phyloP scores from a whole-genome alignment of 345 rosid genomes.

The Brassica napus region Da-Ae NC_063436.1:4008501-4009000 shows the following conservation, averaged over 20 bases:
- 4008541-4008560: constrained; percentile 7
- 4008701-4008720: too few relatives aligned
- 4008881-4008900: background rate
- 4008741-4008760: too few relatives aligned
- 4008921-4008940: background rate
- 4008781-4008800: too few relatives aligned
- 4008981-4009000: constrained; percentile 69
- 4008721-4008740: too few relatives aligned
- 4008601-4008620: constrained; percentile 3
- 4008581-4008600: background rate
- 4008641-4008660: background rate
- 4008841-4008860: too few relatives aligned
- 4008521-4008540: constrained; percentile 27
- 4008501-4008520: constrained; percentile 20
- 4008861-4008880: background rate
- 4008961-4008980: constrained; percentile 40
- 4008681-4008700: too few relatives aligned
- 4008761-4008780: too few relatives aligned
- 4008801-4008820: background rate
- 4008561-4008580: constrained; percentile 17
- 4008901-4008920: background rate
- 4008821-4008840: background rate
- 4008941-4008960: constrained; percentile 15
- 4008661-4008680: background rate
- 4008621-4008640: constrained; percentile 1